A percentile compares a stretch with the other conserved stretches of the same genome.
Evolutionary conservation across 805 yeast species (phyloP).

Genomic region (Yarrowia phangngaensis): DNA sequence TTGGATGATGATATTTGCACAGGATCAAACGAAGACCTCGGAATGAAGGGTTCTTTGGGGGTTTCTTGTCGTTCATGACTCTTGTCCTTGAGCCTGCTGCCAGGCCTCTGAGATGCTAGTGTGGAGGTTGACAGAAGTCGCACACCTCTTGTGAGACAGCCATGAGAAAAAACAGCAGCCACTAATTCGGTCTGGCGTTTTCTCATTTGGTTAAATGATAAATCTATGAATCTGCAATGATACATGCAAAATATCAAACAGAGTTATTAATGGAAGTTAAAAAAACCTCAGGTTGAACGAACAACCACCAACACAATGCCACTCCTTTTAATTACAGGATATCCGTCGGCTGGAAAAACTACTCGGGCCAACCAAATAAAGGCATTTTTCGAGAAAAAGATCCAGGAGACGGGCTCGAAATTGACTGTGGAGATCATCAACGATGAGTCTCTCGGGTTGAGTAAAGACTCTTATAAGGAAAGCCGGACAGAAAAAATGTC

Average conservation of each 20-base stretch:
- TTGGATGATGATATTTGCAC: slow-evolving; percentile 12
- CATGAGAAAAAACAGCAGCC: no score
- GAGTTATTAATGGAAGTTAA: no score
- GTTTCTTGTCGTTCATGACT: background rate
- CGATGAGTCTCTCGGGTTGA: slow-evolving; percentile 74
- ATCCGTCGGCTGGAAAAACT: slow-evolving; percentile 81
- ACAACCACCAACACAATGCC: slow-evolving; percentile 61
- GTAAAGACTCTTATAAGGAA: slow-evolving; percentile 63
- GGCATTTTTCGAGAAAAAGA: slow-evolving; percentile 48
- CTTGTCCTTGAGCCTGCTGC: no score
- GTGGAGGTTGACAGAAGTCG: no score
- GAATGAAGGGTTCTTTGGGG: slow-evolving; percentile 1
- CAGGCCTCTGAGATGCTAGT: no score
- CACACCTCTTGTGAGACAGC: no score
- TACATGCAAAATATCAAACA: no score
- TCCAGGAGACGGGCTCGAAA: slow-evolving; percentile 48
- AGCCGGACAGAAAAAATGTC: slow-evolving; percentile 74
- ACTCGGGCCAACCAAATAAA: slow-evolving; percentile 59
- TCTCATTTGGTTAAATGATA: no score
- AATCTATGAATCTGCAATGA: no score
- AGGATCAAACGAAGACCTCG: background rate
- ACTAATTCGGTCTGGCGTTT: no score
- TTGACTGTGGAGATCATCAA: slow-evolving; percentile 63
- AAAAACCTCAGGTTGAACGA: no score
- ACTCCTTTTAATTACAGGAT: slow-evolving; percentile 74